Percentiles rank a stretch among this genome's conserved stretches.
Conservation (phyloP, 1,284 basidiomycete genomes). For the Caloboletus firmus region DNA sequence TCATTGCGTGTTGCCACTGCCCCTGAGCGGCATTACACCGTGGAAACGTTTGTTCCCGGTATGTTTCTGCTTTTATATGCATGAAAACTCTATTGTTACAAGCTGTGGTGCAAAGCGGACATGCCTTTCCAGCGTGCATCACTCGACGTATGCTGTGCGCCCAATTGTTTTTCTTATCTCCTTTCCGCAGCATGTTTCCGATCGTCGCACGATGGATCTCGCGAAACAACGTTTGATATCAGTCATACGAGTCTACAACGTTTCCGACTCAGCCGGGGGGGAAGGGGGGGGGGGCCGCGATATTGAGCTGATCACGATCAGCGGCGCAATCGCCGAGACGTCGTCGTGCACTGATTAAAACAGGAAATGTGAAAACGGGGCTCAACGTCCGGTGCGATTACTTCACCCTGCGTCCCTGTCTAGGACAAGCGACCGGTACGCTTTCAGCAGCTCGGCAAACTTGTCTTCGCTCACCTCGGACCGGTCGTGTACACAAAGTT, state of each 20-base stretch:
- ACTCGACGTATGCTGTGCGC: slow-evolving; percentile 25
- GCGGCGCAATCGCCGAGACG: slow-evolving; percentile 10
- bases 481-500: slow-evolving; percentile 31
- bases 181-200: slow-evolving; percentile 23
- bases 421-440: slow-evolving; percentile 15
- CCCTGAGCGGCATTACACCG: slow-evolving; percentile 33
- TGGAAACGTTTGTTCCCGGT: slow-evolving; percentile 11
- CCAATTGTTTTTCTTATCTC: slow-evolving; percentile 32
- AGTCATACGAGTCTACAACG: background rate
- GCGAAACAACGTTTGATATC: slow-evolving; percentile 20
- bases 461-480: slow-evolving; percentile 13
- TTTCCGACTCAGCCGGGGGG: slow-evolving; percentile 14
- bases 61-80: slow-evolving; percentile 12
- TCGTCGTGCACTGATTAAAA: background rate
- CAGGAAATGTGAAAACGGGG: slow-evolving; percentile 8
- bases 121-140: slow-evolving; percentile 35
- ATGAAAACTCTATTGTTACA: slow-evolving; percentile 22
- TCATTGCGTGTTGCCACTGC: slow-evolving; percentile 23
- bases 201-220: slow-evolving; percentile 18
- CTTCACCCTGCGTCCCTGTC: slow-evolving; percentile 7
- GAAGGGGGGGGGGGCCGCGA: background rate
- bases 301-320: slow-evolving; percentile 23
- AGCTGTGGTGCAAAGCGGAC: slow-evolving; percentile 24
- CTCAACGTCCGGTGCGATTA: slow-evolving; percentile 19
- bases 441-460: slow-evolving; percentile 16